phyloP scores from a whole-genome alignment of 371 early-diverging fungal species.

The Nematocida ironsii region DNA sequence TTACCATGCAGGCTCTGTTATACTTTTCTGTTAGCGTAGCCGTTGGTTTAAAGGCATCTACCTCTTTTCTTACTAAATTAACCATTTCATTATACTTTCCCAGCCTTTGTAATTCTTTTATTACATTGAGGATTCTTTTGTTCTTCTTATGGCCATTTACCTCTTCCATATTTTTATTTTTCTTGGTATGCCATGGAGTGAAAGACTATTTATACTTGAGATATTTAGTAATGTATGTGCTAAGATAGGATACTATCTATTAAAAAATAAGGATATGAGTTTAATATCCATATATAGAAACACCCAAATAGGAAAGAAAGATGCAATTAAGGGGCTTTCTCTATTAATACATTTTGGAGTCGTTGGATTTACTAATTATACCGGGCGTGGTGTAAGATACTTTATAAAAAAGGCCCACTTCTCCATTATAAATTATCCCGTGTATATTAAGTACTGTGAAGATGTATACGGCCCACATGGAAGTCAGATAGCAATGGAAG shows the following conservation, averaged over 20 bases:
- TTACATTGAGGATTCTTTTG: not conserved
- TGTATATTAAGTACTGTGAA: conserved; percentile 30
- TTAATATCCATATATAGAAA: not conserved
- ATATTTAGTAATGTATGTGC: conserved; percentile 37
- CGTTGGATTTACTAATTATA: conserved; percentile 35
- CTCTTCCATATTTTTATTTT: conserved; percentile 44
- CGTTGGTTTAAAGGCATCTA: conserved; percentile 13
- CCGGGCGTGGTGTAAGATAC: conserved; percentile 15
- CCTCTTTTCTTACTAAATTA: not conserved
- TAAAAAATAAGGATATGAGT: conserved; percentile 9
- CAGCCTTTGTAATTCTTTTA: not conserved
- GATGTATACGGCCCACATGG: conserved; percentile 3
- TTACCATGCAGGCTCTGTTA: not conserved
- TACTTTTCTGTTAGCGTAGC: conserved; percentile 30
- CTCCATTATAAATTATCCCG: conserved; percentile 17
- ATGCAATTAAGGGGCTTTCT: conserved; percentile 38
- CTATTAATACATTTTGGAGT: conserved; percentile 46
- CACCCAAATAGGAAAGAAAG: not conserved
- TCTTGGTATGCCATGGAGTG: conserved; percentile 7
- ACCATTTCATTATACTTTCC: not conserved
- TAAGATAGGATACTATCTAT: conserved; percentile 25
- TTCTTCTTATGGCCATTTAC: conserved; percentile 4
- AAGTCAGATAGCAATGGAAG: conserved; percentile 9
- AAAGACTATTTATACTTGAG: conserved; percentile 48
- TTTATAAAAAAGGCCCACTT: conserved; percentile 9